A percentile compares a stretch with the other conserved stretches of the same genome.
These are phyloP conservation scores for Amaranthus palmeri DNA, from an alignment of 148 eudicot genomes.

Conservation along the genomic window DNA sequence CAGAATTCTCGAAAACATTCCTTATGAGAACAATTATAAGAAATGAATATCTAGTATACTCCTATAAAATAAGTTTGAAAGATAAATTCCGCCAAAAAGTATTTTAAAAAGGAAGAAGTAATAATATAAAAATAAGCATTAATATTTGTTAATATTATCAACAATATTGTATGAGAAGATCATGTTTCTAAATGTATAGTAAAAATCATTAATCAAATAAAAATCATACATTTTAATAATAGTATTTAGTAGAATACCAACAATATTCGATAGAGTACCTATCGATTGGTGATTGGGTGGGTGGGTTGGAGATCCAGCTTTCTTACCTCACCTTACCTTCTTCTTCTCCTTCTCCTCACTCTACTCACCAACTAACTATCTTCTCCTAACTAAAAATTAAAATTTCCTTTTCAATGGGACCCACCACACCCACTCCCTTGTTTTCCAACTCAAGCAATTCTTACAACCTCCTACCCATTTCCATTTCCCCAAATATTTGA, in stretches of 20 bases:
- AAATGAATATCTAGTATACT: too few relatives aligned
- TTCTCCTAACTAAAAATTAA: slow-evolving; percentile 32
- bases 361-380: slow-evolving; percentile 38
- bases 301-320: slow-evolving; percentile 20
- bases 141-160: too few relatives aligned
- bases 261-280: slow-evolving; percentile 22
- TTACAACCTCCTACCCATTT: slow-evolving; percentile 14
- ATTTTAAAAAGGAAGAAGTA: too few relatives aligned
- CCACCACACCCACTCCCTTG: slow-evolving; percentile 47
- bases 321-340: slow-evolving; percentile 17
- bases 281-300: slow-evolving; percentile 12
- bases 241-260: slow-evolving; percentile 6
- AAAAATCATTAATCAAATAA: slow-evolving; percentile 15
- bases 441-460: slow-evolving; percentile 29
- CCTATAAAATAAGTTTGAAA: too few relatives aligned
- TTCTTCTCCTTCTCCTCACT: slow-evolving; percentile 28
- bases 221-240: slow-evolving; percentile 21
- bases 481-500: too few relatives aligned
- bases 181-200: neutral
- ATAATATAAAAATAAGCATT: too few relatives aligned
- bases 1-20: too few relatives aligned
- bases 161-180: neutral
- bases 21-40: too few relatives aligned
- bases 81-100: too few relatives aligned
- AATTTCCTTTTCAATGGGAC: slow-evolving; percentile 33